Evolutionary conservation across 768 basidiomycete genomes (phyloP).

Genomic region (Suillus placidus): DNA sequence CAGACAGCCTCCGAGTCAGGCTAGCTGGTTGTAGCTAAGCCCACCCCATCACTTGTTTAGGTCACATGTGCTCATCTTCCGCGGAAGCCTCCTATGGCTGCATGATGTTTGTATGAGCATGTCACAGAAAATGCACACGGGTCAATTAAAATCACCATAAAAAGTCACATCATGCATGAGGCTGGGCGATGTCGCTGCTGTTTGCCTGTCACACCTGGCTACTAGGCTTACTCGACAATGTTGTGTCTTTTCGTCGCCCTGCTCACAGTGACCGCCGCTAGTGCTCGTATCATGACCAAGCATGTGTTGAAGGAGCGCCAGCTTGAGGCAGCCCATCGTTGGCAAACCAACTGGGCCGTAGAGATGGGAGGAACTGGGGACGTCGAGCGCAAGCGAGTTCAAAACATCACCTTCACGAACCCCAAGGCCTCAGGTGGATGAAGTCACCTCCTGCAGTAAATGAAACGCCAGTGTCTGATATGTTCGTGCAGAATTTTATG

Average conservation of each 20-base stretch:
- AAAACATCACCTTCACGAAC: slow-evolving; percentile 74
- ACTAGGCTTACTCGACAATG: neutral
- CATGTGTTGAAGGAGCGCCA: slow-evolving; percentile 48
- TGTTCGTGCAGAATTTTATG: slow-evolving; percentile 58
- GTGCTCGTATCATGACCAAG: slow-evolving; percentile 36
- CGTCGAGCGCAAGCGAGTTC: slow-evolving; percentile 30
- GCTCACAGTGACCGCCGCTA: slow-evolving; percentile 13
- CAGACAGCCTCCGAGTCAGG: neutral
- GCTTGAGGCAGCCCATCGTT: slow-evolving; percentile 50
- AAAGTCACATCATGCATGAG: neutral
- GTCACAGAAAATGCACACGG: neutral
- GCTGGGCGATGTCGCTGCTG: neutral
- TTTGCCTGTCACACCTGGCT: neutral
- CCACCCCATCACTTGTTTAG: neutral
- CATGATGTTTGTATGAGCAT: neutral
- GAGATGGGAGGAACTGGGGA: slow-evolving; percentile 8
- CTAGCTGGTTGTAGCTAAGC: neutral
- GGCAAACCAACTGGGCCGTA: slow-evolving; percentile 13
- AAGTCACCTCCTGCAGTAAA: neutral
- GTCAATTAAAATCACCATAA: neutral
- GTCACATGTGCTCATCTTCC: neutral
- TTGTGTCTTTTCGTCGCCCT: slow-evolving; percentile 20
- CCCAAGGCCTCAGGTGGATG: slow-evolving; percentile 58
- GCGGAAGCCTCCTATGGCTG: no score
- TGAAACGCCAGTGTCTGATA: neutral